Evolutionary conservation across 805 yeast species (phyloP).

Genomic region (Starmerella roubikii): DNA sequence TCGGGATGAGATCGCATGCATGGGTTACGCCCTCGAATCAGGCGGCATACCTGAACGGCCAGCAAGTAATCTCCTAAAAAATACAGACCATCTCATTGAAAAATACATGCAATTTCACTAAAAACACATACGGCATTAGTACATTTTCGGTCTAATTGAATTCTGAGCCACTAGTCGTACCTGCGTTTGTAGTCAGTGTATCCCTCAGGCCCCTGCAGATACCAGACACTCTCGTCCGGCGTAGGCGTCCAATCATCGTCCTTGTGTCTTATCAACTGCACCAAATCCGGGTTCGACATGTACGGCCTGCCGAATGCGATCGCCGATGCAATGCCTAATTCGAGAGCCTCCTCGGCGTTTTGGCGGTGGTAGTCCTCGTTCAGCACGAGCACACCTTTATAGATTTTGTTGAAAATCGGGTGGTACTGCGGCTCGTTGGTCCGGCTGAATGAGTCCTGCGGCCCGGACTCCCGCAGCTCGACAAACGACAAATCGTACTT

Average conservation of each 20-base stretch:
- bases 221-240: conserved; percentile 37
- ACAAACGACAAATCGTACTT: conserved; percentile 35
- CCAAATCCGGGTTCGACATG: conserved; percentile 45
- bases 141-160: too few relatives aligned
- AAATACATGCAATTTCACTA: too few relatives aligned
- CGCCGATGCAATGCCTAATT: conserved; percentile 16
- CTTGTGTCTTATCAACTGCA: conserved; percentile 32
- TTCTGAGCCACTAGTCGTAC: background rate
- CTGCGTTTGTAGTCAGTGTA: conserved; percentile 28
- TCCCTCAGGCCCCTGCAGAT: conserved; percentile 30
- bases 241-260: conserved; percentile 30
- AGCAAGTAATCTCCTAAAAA: too few relatives aligned
- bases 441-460: conserved; percentile 19
- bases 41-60: too few relatives aligned
- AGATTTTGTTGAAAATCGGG: conserved; percentile 35
- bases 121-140: too few relatives aligned
- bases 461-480: conserved; percentile 35
- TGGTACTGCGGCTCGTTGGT: conserved; percentile 33
- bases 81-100: too few relatives aligned
- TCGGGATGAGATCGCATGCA: too few relatives aligned
- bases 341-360: conserved; percentile 13
- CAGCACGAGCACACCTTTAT: conserved; percentile 37
- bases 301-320: conserved; percentile 38
- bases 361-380: conserved; percentile 18
- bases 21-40: too few relatives aligned